Evolutionary conservation across 345 rosid species (phyloP).

Genomic region (Dimocarpus longan): DNA sequence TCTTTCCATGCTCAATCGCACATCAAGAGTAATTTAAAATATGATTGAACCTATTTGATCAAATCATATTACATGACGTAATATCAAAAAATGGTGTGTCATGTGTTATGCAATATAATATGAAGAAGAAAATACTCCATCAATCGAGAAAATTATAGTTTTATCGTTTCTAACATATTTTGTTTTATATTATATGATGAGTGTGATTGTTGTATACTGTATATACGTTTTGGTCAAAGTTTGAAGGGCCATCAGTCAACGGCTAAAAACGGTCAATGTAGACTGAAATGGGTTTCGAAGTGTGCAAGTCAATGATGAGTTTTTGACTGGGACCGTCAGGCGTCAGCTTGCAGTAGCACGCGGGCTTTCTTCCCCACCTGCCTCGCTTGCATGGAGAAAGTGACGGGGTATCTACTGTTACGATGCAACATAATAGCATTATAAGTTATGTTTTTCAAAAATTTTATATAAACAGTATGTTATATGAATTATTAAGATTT

Average conservation of each 20-base stretch:
- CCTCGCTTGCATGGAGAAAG: conserved; percentile 16
- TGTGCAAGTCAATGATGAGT: conserved; percentile 13
- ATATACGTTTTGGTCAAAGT: conserved; percentile 13
- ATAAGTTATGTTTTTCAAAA: too few species aligned
- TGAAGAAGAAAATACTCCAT: too few species aligned
- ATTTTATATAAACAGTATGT: too few species aligned
- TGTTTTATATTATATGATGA: too few species aligned
- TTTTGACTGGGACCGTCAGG: conserved; percentile 17
- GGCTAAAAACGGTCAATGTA: not conserved
- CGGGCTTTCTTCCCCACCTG: conserved; percentile 26
- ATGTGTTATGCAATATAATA: too few species aligned
- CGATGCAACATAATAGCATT: not conserved
- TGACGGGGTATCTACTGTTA: not conserved
- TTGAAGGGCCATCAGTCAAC: conserved; percentile 3
- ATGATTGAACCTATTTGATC: not conserved
- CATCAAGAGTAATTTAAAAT: not conserved
- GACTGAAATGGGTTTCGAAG: not conserved
- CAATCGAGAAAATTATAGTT: not conserved
- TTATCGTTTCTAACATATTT: too few species aligned
- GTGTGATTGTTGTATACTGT: too few species aligned
- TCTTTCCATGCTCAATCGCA: not conserved
- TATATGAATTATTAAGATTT: too few species aligned
- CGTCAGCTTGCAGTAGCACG: conserved; percentile 34
- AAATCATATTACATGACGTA: too few species aligned
- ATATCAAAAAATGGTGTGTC: too few species aligned